Evolutionary conservation across 768 basidiomycete species (phyloP).

Genomic region (Auriscalpium orientale): DNA sequence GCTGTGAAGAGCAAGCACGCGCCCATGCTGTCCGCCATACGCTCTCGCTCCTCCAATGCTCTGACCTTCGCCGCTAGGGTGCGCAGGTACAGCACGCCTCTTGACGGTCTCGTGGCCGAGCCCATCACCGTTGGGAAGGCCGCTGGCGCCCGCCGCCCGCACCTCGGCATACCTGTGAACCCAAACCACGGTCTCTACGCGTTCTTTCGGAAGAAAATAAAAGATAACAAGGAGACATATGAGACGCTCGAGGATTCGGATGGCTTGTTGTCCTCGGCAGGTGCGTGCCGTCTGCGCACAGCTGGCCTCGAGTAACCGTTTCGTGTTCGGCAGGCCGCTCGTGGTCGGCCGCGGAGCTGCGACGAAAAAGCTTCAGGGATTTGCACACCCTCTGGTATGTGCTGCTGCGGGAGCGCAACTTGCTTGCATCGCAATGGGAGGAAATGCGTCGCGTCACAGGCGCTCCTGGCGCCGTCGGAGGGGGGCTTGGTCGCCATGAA

Average conservation of each 20-base stretch:
- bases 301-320: too few species aligned
- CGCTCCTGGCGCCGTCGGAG: background rate
- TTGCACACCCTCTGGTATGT: slow-evolving; percentile 95
- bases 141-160: slow-evolving; percentile 31
- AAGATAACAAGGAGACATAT: slow-evolving; percentile 43
- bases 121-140: background rate
- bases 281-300: slow-evolving; percentile 19
- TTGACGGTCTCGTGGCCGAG: background rate
- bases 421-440: slow-evolving; percentile 81
- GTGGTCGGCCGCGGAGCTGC: slow-evolving; percentile 81
- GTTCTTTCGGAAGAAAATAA: slow-evolving; percentile 59
- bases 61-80: background rate
- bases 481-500: background rate
- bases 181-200: slow-evolving; percentile 70
- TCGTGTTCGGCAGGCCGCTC: slow-evolving; percentile 55
- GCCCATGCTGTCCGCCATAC: slow-evolving; percentile 9
- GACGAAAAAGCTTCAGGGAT: slow-evolving; percentile 87
- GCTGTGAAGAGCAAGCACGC: background rate
- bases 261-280: slow-evolving; percentile 25
- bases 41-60: background rate
- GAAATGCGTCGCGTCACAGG: slow-evolving; percentile 59
- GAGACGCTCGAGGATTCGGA: slow-evolving; percentile 37
- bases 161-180: slow-evolving; percentile 35
- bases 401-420: slow-evolving; percentile 79
- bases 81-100: slow-evolving; percentile 8